Evolutionary conservation across 2,329 filamentous ascomycete genomes (phyloP), one percentile per base, ranked within the genome.

Genomic region (Aureobasidium sp.): DNA sequence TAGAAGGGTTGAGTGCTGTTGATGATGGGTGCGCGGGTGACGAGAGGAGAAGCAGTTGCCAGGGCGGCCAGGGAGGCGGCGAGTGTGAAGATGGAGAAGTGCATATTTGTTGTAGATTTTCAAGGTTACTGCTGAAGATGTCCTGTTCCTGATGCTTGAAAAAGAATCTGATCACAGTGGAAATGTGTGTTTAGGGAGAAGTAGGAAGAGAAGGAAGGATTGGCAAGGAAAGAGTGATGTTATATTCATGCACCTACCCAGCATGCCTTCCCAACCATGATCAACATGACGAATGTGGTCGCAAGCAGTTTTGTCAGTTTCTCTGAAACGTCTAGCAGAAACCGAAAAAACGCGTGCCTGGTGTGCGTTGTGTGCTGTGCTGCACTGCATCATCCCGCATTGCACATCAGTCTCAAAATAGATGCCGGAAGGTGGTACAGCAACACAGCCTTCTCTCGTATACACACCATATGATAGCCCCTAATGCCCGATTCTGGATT

Each of bases 1-100:
- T 72, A 69, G 69, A 77, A 76, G 61, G 71, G 65, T 27, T 41
- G 27, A 41, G 66, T 67, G 39, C 50, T 63, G 39, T 61, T 62
- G 52, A 63, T 50, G 32, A 49, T 37, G 7, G 36, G 39, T 15
- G n/a, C 29, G 25, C 54, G 37, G 30, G 47, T 45, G 57, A 21
- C 44, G 52, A 37, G 13, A 27, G 62, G 58, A 44, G 42, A 59
- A n/a, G 63, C 47, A 36, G 66, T 39, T 54, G 64, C 55, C 27
- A 66, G 39, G 39, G 62, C 27, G 48, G 60, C 41, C 55, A 65
- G 11, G 30, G 57, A 37, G 21, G 55, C 59, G 36, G 63, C 45
- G n/a, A 55, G 5, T 5, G 36, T 39, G 30, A 59, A 15, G 39
- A 50, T 41, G 34, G 44, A 58, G 60, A 62, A 57, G n/a, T 49